Evolutionary conservation across 2,329 filamentous ascomycete species (phyloP), one percentile per base, ranked within the genome.

Genomic region (Aspergillus melleus): DNA sequence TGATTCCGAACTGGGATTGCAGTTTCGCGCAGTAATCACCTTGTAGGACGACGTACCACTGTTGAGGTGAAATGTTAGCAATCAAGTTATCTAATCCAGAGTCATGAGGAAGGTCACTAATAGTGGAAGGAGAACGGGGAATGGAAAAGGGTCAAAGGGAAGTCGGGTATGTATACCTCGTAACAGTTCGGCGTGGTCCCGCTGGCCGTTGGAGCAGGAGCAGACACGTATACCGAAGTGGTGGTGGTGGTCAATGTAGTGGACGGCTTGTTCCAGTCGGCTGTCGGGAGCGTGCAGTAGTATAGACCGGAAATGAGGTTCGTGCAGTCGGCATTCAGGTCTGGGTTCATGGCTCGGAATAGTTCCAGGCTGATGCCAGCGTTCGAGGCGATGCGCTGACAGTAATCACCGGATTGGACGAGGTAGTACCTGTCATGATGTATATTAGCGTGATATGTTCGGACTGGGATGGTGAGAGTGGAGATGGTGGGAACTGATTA

Each of bases 21-120:
- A 73, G 54, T 49, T 66, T 67, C 14, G 55, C 24, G 55, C 70
- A 73, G 66, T 66, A 72, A 54, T 72, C 70, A 24, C 67, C 69
- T 2, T 24, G 29, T 6, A 52, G 26, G 26, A 73, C 59, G 30
- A 67, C 63, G 47, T 62, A 60, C 44, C 44, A 47, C 44, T 47
- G 19, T 36, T 29, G 8, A 3, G 32, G 4, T 36, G 32, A 16
- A 12, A 16, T 36, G 32, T 36, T 36, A 36, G 32, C 32, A 29
- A 29, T 2, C 26, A n/a, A n/a, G n/a, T n/a, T n/a, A n/a, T n/a
- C n/a, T n/a, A n/a, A n/a, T n/a, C n/a, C n/a, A n/a, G n/a, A n/a
- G n/a, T n/a, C n/a, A n/a, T n/a, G n/a, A n/a, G n/a, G n/a, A n/a
- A n/a, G n/a, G n/a, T n/a, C n/a, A n/a, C n/a, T n/a, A n/a, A n/a